Percentiles rank a stretch among this genome's conserved stretches.
phyloP scores from a whole-genome alignment of 2,329 filamentous ascomycete species.

The Stachybotrys echinatus region DNA sequence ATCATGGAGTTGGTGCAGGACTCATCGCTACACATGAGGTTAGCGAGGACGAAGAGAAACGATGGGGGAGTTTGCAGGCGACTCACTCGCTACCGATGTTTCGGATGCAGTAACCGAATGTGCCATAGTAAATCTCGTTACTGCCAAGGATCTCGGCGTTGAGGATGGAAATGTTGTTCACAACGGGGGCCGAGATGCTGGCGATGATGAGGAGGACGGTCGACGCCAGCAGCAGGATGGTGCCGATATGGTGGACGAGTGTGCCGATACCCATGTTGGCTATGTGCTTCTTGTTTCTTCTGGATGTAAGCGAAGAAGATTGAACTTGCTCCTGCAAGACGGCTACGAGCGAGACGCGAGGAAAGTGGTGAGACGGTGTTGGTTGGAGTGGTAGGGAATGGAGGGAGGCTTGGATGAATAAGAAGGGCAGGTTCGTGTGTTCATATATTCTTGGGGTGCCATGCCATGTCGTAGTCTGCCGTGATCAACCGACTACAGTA shows the following conservation, averaged over 20 bases:
- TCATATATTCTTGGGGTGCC: not conserved
- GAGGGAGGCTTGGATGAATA: not conserved
- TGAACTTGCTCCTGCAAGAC: not conserved
- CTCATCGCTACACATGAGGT: constrained; percentile 23
- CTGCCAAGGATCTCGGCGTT: constrained; percentile 40
- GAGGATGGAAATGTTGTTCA: constrained; percentile 48
- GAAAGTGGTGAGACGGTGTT: too few relatives aligned
- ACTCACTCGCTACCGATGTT: constrained; percentile 1
- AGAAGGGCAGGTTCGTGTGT: constrained; percentile 1
- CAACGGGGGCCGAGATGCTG: constrained; percentile 53
- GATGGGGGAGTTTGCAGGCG: not conserved
- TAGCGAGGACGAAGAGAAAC: constrained; percentile 3
- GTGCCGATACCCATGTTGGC: constrained; percentile 40
- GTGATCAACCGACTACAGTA: too few relatives aligned
- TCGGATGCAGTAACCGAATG: constrained; percentile 52
- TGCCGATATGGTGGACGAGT: constrained; percentile 52
- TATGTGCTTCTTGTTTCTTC: constrained; percentile 5
- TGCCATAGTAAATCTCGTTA: constrained; percentile 47
- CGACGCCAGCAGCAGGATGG: constrained; percentile 50
- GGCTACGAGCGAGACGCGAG: too few relatives aligned
- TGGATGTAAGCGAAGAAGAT: constrained; percentile 4
- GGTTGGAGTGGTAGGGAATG: too few relatives aligned
- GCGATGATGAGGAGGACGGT: constrained; percentile 53
- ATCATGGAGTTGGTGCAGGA: constrained; percentile 42
- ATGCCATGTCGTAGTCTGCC: too few relatives aligned